These are phyloP conservation scores for Cylindrotheca fusiformis DNA, from an alignment of 108 stramenopile genomes.

Conservation along the genomic window DNA sequence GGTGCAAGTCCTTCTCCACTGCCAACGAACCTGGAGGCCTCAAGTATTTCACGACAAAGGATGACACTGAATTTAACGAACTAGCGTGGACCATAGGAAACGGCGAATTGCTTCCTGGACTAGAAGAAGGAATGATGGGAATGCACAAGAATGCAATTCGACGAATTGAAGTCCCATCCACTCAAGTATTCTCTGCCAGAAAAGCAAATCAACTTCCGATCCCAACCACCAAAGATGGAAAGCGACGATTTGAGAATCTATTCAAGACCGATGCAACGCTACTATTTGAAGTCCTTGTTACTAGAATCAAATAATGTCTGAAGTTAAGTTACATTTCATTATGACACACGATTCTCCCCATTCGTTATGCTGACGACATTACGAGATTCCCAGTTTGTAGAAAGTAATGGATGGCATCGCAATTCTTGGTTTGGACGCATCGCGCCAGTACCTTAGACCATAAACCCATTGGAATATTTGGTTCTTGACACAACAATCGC, in stretches of 20 bases:
- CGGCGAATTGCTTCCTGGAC: constrained; percentile 50
- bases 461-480: background rate
- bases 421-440: background rate
- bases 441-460: constrained; percentile 11
- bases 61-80: constrained; percentile 77
- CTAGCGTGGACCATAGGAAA: constrained; percentile 65
- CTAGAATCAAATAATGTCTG: constrained; percentile 59
- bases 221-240: constrained; percentile 70
- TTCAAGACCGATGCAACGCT: constrained; percentile 81
- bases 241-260: constrained; percentile 53
- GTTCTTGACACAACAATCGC: background rate
- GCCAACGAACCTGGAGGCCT: constrained; percentile 71
- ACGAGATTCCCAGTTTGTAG: background rate
- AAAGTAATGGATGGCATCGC: constrained; percentile 4
- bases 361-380: background rate
- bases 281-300: constrained; percentile 69
- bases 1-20: constrained; percentile 68
- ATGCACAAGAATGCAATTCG: constrained; percentile 47
- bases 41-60: constrained; percentile 65
- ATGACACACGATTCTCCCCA: background rate
- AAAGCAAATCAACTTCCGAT: constrained; percentile 56
- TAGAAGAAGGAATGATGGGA: constrained; percentile 71
- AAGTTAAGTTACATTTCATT: too few relatives aligned
- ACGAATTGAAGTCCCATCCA: constrained; percentile 71
- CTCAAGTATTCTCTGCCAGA: constrained; percentile 51